These are phyloP conservation scores for Cicer chorassanicum DNA, from an alignment of 306 rosid genomes.

Conservation along the genomic window DNA sequence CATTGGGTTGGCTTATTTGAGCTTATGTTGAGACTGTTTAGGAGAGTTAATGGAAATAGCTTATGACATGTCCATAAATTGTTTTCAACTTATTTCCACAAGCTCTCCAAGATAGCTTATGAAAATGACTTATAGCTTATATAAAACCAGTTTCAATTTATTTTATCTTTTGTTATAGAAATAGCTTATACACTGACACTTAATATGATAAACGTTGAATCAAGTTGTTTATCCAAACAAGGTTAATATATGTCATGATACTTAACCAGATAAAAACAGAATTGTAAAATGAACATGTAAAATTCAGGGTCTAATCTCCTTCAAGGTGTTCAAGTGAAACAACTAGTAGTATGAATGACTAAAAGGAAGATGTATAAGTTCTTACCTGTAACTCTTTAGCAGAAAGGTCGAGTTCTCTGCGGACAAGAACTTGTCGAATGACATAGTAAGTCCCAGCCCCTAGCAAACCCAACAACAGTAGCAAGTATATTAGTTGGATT, in stretches of 20 bases:
- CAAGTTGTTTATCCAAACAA: no score
- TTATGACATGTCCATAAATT: no score
- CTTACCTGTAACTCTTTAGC: slow-evolving; percentile 94
- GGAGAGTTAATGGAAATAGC: no score
- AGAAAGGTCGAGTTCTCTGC: slow-evolving; percentile 97
- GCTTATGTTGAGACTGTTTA: no score
- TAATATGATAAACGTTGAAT: no score
- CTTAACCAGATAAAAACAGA: slow-evolving; percentile 22
- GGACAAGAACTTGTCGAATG: slow-evolving; percentile 93
- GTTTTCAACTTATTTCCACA: no score
- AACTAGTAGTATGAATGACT: slow-evolving; percentile 16
- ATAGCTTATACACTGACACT: no score
- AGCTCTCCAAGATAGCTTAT: no score
- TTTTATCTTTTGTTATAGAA: no score
- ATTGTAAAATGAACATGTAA: neutral
- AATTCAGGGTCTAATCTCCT: slow-evolving; percentile 28
- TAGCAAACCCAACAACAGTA: slow-evolving; percentile 72
- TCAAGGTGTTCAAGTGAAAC: slow-evolving; percentile 36
- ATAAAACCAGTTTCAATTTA: no score
- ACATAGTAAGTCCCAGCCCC: slow-evolving; percentile 88
- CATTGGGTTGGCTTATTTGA: no score
- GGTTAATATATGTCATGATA: neutral
- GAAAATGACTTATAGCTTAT: no score
- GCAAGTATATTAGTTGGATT: slow-evolving; percentile 83
- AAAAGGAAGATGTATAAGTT: slow-evolving; percentile 39